These are phyloP conservation scores for Lachnellula occidentalis DNA, from an alignment of 2,329 filamentous ascomycete species.

Conservation along the genomic window DNA sequence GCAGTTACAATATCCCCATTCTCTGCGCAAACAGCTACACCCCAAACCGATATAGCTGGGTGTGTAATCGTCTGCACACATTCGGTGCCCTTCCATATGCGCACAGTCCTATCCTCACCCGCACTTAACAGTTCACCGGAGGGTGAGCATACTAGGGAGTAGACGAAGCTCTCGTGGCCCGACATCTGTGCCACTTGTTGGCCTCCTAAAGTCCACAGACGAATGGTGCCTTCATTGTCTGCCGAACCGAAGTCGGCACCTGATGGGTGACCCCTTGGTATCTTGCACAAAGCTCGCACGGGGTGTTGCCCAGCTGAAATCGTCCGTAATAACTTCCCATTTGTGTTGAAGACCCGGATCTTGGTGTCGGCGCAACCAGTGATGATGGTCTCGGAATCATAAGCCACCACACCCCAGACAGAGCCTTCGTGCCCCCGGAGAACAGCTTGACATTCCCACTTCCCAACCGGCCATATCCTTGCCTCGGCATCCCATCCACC, in stretches of 20 bases:
- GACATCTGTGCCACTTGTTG: conserved; percentile 69
- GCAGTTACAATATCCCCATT: conserved; percentile 93
- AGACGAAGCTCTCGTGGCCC: conserved; percentile 94
- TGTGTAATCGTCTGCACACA: conserved; percentile 96
- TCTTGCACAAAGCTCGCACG: conserved; percentile 78
- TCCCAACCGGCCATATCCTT: conserved; percentile 77
- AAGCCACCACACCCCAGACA: conserved; percentile 88
- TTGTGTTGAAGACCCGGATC: conserved; percentile 73
- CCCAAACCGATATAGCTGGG: conserved; percentile 94
- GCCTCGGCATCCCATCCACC: conserved; percentile 92
- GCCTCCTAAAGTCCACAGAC: conserved; percentile 80
- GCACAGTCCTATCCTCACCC: conserved; percentile 88
- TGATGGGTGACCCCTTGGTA: conserved; percentile 70
- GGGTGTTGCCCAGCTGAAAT: conserved; percentile 72
- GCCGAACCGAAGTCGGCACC: conserved; percentile 92
- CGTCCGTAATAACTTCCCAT: conserved; percentile 57
- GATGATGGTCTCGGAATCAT: conserved; percentile 73
- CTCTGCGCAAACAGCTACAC: conserved; percentile 73
- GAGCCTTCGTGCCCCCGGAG: conserved; percentile 73
- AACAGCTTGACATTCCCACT: conserved; percentile 72
- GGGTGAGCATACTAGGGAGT: conserved; percentile 71
- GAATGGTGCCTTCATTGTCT: conserved; percentile 84
- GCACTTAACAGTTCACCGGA: conserved; percentile 85
- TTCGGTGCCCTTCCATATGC: conserved; percentile 76
- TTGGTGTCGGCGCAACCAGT: conserved; percentile 90